Evolutionary conservation across 2,329 filamentous ascomycete genomes (phyloP), one percentile per base, ranked within the genome.

Genomic region (Colletotrichum lupini): DNA sequence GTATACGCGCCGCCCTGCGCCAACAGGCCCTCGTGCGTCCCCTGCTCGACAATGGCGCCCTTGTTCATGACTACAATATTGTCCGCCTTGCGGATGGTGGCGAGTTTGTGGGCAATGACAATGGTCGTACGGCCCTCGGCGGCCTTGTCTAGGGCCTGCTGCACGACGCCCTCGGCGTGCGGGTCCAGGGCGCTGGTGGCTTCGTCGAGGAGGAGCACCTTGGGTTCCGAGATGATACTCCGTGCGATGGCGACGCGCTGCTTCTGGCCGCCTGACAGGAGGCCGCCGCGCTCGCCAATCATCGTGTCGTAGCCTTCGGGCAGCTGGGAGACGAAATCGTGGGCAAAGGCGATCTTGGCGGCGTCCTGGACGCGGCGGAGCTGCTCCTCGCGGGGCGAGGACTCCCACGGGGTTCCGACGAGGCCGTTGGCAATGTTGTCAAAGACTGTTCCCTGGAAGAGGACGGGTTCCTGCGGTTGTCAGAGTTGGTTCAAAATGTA

Each of bases 161-260:
- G 89, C 1, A 91, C 88, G 16, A 88, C 83, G 1, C 82, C 80
- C 59, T 86, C 84, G 1, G 84, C 80, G 19, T 84, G 79, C 1
- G 81, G 79, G 61, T 84, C 83, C 24, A 86, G 78, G 0, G 91
- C 89, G 57, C 87, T 89, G 0, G 92, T 93, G 0, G 91, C 91
- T 79, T 93, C 92, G 72, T 93, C 92, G 1, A 93, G 81, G 16
- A 93, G 86, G 0, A 93, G 83, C 35, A 93, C 89, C 57, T 81
- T 82, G 2, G 84, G 83, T 37, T 83, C 76, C 3, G 80, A 81
- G n/a, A 86, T 78, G 57, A 86, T 81, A 53, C 81, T 82, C n/a
- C 84, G 79, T 2, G 83, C 83, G 68, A 93, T 93, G 0, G 91
- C 88, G 28, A 93, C 85, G 11, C 91, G 85, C 76, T 93, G 91